Evolutionary conservation across 768 basidiomycete species (phyloP).

Genomic region (Trametes cubensis): DNA sequence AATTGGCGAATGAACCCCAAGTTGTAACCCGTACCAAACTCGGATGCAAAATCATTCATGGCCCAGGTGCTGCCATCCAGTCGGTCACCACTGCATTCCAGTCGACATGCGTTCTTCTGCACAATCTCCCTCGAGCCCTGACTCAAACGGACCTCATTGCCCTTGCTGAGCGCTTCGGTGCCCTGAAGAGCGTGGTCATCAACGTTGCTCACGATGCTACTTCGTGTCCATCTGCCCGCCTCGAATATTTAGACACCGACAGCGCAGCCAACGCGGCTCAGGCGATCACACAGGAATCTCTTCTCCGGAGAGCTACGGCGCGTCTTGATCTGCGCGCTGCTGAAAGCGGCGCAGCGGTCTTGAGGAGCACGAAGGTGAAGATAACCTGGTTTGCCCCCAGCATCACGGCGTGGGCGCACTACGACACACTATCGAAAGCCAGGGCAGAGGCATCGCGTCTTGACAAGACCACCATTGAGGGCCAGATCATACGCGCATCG

Average conservation of each 20-base stretch:
- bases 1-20: neutral
- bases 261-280: slow-evolving; percentile 40
- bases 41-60: slow-evolving; percentile 40
- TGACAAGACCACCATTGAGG: slow-evolving; percentile 42
- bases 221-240: slow-evolving; percentile 14
- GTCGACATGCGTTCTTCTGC: slow-evolving; percentile 41
- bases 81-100: slow-evolving; percentile 44
- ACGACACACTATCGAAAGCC: slow-evolving; percentile 45
- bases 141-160: slow-evolving; percentile 35
- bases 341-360: slow-evolving; percentile 23
- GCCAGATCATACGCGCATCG: slow-evolving; percentile 43
- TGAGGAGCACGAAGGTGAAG: slow-evolving; percentile 39
- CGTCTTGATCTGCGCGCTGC: slow-evolving; percentile 32
- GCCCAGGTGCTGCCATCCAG: slow-evolving; percentile 35
- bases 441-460: slow-evolving; percentile 45
- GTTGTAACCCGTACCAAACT: slow-evolving; percentile 31
- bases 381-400: slow-evolving; percentile 50
- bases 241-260: slow-evolving; percentile 36
- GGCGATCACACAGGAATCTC: slow-evolving; percentile 5
- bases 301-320: slow-evolving; percentile 36
- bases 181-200: slow-evolving; percentile 31
- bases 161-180: slow-evolving; percentile 39
- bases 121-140: slow-evolving; percentile 41
- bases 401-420: slow-evolving; percentile 50
- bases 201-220: slow-evolving; percentile 22